phyloP scores from a whole-genome alignment of 2,329 filamentous ascomycete species.

The Thermomyces lanuginosus region DNA sequence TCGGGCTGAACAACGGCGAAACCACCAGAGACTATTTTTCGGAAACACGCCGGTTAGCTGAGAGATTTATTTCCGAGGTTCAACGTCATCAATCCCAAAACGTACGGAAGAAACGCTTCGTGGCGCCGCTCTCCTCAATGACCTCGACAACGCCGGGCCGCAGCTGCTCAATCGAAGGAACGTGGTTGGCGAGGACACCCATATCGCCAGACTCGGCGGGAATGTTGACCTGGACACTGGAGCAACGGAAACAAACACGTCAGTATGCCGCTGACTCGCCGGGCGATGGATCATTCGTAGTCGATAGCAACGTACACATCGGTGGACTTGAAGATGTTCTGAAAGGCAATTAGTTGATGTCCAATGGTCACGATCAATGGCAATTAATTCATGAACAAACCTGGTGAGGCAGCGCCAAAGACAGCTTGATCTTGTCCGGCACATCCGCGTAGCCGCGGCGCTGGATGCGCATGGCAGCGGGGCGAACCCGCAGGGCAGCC shows the following conservation, averaged over 20 bases:
- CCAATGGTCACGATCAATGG: conserved; percentile 1
- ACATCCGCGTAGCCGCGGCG: conserved; percentile 85
- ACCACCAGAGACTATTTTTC: conserved; percentile 65
- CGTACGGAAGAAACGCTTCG: conserved; percentile 98
- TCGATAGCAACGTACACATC: conserved; percentile 44
- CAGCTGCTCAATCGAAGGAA: conserved; percentile 96
- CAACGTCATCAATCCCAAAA: conserved; percentile 12
- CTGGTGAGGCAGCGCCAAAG: conserved; percentile 93
- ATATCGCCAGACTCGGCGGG: conserved; percentile 96
- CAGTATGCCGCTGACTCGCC: conserved; percentile 1
- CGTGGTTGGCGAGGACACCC: conserved; percentile 98
- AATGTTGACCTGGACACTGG: conserved; percentile 86
- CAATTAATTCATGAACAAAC: conserved; percentile 41
- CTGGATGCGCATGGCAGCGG: conserved; percentile 61
- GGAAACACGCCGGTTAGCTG: conserved; percentile 7
- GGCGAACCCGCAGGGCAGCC: conserved; percentile 69
- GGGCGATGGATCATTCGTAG: not conserved
- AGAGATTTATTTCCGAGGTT: conserved; percentile 7
- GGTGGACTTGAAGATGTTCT: conserved; percentile 54
- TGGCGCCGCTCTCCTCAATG: conserved; percentile 71
- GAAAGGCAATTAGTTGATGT: conserved; percentile 9
- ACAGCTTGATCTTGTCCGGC: conserved; percentile 94
- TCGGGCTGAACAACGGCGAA: conserved; percentile 95
- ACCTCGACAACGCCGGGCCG: conserved; percentile 93
- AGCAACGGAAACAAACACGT: conserved; percentile 42